These are phyloP conservation scores for Aspergillus sp. DNA, from an alignment of 2,329 filamentous ascomycete species.

Conservation along the genomic window DNA sequence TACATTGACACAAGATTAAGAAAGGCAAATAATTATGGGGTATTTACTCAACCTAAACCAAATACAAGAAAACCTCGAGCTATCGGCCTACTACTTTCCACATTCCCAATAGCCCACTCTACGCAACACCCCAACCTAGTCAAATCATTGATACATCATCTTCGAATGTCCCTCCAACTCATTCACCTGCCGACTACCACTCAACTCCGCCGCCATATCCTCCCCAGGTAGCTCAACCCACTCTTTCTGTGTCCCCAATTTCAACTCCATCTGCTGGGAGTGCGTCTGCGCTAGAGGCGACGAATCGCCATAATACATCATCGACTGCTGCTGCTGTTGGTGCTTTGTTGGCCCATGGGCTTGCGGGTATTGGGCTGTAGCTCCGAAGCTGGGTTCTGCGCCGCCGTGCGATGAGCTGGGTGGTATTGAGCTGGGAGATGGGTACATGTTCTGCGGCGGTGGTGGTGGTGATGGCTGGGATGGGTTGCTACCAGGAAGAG, in stretches of 20 bases:
- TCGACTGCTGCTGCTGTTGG: neutral
- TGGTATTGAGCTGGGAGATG: neutral
- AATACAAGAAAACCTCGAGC: neutral
- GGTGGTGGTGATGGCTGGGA: neutral
- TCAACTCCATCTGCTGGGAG: neutral
- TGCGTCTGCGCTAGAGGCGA: neutral
- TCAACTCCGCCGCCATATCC: conserved; percentile 4
- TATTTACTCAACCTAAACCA: neutral
- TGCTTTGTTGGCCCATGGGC: neutral
- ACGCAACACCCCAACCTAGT: too few relatives aligned
- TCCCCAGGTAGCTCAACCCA: conserved; percentile 9
- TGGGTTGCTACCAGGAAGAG: neutral
- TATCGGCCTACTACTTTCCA: too few relatives aligned
- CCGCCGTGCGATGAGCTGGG: neutral
- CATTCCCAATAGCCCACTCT: neutral
- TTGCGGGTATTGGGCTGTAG: too few relatives aligned
- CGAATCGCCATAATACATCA: neutral
- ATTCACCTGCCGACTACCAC: conserved; percentile 9
- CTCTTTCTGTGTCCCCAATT: neutral
- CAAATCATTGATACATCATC: neutral
- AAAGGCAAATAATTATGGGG: neutral
- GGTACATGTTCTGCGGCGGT: neutral
- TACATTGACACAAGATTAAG: too few relatives aligned
- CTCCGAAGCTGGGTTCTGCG: neutral
- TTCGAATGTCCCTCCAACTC: conserved; percentile 11